phyloP scores from a whole-genome alignment of 257 asterid genomes.

The Solanum microdontum region DNA sequence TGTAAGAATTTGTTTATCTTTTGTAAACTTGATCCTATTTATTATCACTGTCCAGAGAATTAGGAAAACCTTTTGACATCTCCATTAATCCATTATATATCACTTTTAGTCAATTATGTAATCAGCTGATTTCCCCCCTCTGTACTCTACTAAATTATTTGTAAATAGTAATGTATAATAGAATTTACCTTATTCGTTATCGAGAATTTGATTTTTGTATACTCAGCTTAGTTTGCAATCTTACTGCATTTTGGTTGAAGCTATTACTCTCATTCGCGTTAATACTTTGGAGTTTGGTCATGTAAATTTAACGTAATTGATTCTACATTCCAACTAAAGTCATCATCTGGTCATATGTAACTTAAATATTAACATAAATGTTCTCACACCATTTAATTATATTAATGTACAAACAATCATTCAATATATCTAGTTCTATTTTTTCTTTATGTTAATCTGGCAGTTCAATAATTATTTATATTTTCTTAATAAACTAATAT shows the following conservation, averaged over 20 bases:
- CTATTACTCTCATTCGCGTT: not conserved
- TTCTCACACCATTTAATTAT: not conserved
- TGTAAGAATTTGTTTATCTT: slow-evolving; percentile 10
- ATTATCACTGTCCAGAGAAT: not conserved
- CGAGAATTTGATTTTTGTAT: not conserved
- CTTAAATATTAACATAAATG: not conserved
- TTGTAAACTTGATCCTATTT: not conserved
- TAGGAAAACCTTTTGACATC: not conserved
- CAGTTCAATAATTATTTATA: not conserved
- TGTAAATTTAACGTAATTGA: not conserved
- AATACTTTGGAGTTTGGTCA: not conserved
- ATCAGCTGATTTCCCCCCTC: not conserved
- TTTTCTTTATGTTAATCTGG: not conserved
- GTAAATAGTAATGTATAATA: not conserved
- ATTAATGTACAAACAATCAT: not conserved
- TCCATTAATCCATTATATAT: not conserved
- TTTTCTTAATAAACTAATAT: not conserved
- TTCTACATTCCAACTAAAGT: not conserved
- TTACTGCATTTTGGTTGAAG: not conserved
- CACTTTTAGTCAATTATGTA: not conserved
- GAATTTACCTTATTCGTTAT: not conserved
- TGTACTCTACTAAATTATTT: not conserved
- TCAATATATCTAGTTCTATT: not conserved
- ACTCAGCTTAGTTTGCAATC: not conserved
- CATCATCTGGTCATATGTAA: not conserved